phyloP scores from a whole-genome alignment of 2,329 filamentous ascomycete genomes.

The Aureobasidium uvarum region DNA sequence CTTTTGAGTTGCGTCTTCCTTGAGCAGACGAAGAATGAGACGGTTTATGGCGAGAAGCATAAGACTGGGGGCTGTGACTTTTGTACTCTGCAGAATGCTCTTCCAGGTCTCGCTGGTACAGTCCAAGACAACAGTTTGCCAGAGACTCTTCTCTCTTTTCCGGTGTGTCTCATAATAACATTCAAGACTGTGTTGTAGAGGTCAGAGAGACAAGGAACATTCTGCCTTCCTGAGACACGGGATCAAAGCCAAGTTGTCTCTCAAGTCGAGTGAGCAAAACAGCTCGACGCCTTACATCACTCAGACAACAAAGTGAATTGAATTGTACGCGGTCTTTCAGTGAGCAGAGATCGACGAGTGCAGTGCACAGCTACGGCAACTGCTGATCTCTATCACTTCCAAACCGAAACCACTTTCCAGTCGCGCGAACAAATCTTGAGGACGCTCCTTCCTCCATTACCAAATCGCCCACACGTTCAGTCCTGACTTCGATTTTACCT shows the following conservation, averaged over 20 bases:
- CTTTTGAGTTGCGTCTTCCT: background rate
- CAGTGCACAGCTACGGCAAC: too few relatives aligned
- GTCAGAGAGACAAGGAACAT: background rate
- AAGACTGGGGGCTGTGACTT: background rate
- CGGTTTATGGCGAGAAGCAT: background rate
- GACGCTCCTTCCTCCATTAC: too few relatives aligned
- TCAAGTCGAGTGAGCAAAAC: background rate
- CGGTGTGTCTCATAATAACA: background rate
- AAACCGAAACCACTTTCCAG: too few relatives aligned
- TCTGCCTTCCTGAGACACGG: background rate
- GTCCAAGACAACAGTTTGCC: background rate
- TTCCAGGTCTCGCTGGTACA: background rate
- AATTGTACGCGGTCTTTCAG: background rate
- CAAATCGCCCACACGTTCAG: too few relatives aligned
- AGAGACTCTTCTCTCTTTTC: background rate
- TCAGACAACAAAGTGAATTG: background rate
- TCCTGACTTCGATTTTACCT: too few relatives aligned
- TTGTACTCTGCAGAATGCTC: background rate
- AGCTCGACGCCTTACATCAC: background rate
- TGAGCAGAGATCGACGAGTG: background rate
- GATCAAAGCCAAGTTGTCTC: background rate
- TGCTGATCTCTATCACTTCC: too few relatives aligned
- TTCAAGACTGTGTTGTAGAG: background rate
- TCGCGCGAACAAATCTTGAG: too few relatives aligned
- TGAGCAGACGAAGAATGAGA: background rate